A percentile compares a stretch with the other conserved stretches of the same genome.
These are phyloP conservation scores for Leishmania arabica DNA, from an alignment of 208 protist species.

Conservation along the genomic window DNA sequence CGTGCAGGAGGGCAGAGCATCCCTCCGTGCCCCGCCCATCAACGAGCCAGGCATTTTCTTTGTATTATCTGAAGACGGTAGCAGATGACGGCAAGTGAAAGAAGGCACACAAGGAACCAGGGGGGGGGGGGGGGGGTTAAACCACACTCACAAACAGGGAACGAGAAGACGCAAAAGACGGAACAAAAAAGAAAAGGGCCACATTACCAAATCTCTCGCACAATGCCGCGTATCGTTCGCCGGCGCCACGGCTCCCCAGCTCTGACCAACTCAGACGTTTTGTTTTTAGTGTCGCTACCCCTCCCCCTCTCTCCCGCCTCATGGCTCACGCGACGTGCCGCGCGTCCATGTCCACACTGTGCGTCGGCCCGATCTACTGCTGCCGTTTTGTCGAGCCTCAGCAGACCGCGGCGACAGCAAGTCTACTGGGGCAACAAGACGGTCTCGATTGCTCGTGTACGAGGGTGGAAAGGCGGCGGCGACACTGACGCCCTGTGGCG, in stretches of 20 bases:
- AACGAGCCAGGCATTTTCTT: background rate
- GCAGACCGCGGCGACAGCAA: background rate
- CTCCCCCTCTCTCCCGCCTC: background rate
- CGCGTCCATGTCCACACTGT: constrained; percentile 9
- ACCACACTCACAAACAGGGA: background rate
- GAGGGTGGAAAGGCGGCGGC: background rate
- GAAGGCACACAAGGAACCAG: background rate
- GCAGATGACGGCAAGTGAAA: background rate
- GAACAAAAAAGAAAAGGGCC: background rate
- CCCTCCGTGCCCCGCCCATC: background rate
- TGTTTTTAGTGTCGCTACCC: background rate
- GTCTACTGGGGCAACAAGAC: constrained; percentile 1
- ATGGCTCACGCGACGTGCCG: background rate
- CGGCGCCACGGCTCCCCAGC: background rate
- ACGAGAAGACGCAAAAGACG: background rate
- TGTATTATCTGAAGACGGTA: background rate
- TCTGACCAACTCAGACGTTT: background rate
- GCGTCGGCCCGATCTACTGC: background rate
- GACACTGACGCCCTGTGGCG: background rate
- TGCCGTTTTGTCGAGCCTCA: background rate
- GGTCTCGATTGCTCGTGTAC: background rate
- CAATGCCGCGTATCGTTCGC: background rate
- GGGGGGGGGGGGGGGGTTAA: background rate
- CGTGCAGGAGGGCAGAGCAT: too few relatives aligned
- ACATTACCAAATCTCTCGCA: background rate